Evolutionary conservation across 2,329 filamentous ascomycete species (phyloP).

Genomic region (Cordyceps tenuipes): DNA sequence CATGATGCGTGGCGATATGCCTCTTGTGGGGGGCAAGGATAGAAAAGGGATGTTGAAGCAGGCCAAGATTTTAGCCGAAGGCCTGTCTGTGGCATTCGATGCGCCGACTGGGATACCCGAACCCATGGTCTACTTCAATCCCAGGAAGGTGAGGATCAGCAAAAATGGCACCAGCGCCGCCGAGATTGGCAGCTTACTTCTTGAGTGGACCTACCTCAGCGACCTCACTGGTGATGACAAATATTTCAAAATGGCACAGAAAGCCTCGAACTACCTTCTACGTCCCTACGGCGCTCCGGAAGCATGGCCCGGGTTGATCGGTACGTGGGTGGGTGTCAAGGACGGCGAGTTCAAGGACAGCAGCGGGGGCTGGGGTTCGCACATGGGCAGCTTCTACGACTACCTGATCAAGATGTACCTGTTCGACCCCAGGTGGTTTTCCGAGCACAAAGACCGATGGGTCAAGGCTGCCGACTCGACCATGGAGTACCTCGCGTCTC

Average conservation of each 20-base stretch:
- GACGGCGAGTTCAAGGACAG: conserved; percentile 61
- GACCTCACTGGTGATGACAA: conserved; percentile 61
- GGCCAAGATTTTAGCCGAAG: conserved; percentile 59
- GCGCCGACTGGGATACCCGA: conserved; percentile 67
- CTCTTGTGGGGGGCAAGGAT: conserved; percentile 40
- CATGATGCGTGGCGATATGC: conserved; percentile 50
- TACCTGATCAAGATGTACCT: conserved; percentile 89
- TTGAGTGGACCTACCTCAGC: conserved; percentile 77
- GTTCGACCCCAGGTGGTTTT: conserved; percentile 61
- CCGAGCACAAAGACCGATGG: conserved; percentile 64
- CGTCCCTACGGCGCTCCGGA: conserved; percentile 50
- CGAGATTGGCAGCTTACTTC: conserved; percentile 65
- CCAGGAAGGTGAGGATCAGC: conserved; percentile 38
- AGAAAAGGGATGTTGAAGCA: conserved; percentile 51
- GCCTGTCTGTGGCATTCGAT: conserved; percentile 69
- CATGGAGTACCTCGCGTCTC: conserved; percentile 61
- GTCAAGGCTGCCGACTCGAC: conserved; percentile 65
- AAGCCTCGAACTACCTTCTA: conserved; percentile 62
- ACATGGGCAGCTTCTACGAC: conserved; percentile 76
- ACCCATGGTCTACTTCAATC: conserved; percentile 56
- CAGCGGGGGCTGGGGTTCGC: conserved; percentile 67
- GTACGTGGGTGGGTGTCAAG: conserved; percentile 54
- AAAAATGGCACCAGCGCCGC: conserved; percentile 61
- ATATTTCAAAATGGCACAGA: conserved; percentile 60
- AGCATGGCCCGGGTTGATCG: conserved; percentile 70